Conservation (phyloP, 2,329 filamentous ascomycete species). For the Colletotrichum sp. region DNA sequence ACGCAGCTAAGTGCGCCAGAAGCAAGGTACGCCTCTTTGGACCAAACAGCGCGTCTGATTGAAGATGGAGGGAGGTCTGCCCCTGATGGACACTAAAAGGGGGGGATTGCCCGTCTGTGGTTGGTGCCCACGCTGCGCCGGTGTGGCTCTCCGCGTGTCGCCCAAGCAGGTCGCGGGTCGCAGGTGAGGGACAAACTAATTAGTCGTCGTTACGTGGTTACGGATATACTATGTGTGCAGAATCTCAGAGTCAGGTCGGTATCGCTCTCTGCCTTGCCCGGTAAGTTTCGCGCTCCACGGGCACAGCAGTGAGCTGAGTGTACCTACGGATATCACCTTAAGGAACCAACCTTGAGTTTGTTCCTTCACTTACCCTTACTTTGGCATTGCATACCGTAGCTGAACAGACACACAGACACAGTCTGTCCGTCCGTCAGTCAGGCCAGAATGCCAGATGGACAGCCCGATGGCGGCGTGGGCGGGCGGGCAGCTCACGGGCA, state of each 20-base stretch:
- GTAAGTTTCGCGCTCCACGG: neutral
- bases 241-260: neutral
- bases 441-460: neutral
- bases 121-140: neutral
- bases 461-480: neutral
- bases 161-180: neutral
- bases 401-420: slow-evolving; percentile 3
- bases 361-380: neutral
- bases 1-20: neutral
- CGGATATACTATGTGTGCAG: neutral
- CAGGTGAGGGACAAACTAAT: neutral
- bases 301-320: neutral
- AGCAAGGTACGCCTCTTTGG: slow-evolving; percentile 9
- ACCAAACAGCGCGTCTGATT: slow-evolving; percentile 15
- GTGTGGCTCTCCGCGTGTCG: neutral
- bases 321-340: neutral
- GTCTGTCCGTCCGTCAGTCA: neutral
- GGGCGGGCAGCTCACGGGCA: neutral
- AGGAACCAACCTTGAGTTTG: neutral
- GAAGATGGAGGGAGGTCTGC: slow-evolving; percentile 2
- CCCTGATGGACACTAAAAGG: slow-evolving; percentile 1
- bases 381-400: neutral
- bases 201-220: neutral
- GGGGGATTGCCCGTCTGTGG: neutral
- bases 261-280: neutral